Evolutionary conservation across 108 stramenopile species (phyloP).

Genomic region (Bacterosira constricta): DNA sequence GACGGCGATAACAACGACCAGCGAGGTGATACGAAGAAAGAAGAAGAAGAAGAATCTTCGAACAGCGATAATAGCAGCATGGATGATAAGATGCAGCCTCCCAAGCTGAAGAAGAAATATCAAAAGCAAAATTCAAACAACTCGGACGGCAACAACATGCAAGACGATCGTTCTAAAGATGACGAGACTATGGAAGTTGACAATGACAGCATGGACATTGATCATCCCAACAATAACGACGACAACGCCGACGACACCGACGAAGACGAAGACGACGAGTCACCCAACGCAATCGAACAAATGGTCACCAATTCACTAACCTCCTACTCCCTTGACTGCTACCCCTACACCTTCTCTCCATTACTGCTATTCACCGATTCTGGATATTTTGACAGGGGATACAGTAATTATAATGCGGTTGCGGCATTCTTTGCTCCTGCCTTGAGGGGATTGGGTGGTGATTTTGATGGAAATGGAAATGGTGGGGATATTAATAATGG

Average conservation of each 20-base stretch:
- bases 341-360: conserved; percentile 63
- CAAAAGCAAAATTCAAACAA: neutral
- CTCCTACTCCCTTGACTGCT: conserved; percentile 48
- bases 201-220: no score
- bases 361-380: conserved; percentile 37
- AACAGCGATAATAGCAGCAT: no score
- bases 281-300: conserved; percentile 18
- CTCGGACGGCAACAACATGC: neutral
- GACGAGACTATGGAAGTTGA: neutral
- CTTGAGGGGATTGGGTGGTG: conserved; percentile 13
- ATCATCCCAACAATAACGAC: neutral
- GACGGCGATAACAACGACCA: neutral
- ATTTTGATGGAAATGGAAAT: neutral
- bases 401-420: conserved; percentile 59
- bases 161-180: neutral
- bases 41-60: no score
- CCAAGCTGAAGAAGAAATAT: conserved; percentile 9
- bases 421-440: conserved; percentile 48
- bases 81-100: neutral
- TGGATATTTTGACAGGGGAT: conserved; percentile 52
- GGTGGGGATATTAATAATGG: neutral
- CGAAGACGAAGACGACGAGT: neutral
- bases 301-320: conserved; percentile 12
- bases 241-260: neutral
- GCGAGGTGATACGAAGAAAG: neutral